Evolutionary conservation across 371 early-diverging fungal genomes (phyloP).

Genomic region (Circinella minor): DNA sequence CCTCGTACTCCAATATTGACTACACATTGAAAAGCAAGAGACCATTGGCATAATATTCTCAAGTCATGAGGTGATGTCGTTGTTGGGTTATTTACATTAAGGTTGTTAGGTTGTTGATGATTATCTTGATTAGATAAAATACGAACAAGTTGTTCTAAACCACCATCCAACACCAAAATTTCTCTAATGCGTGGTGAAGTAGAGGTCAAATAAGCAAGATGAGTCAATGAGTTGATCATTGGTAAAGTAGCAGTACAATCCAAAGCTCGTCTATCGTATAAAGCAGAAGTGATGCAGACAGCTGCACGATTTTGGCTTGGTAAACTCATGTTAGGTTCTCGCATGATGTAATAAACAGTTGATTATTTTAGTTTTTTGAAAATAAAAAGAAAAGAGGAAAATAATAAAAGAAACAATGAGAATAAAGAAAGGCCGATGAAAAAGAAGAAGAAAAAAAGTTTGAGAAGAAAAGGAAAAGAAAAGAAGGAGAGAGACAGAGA

Average conservation of each 20-base stretch:
- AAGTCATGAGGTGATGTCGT: conserved; percentile 53
- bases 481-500: no score
- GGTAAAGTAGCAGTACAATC: conserved; percentile 88
- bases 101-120: neutral
- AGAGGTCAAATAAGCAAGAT: conserved; percentile 84
- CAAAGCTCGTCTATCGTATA: conserved; percentile 63
- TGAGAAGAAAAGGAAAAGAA: no score
- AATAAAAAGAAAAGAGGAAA: neutral
- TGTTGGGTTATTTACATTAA: neutral
- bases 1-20: conserved; percentile 90
- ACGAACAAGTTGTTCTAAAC: conserved; percentile 84
- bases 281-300: conserved; percentile 72
- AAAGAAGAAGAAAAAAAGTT: no score
- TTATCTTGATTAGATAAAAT: conserved; percentile 69
- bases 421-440: no score
- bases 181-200: conserved; percentile 84
- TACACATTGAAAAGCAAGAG: conserved; percentile 83
- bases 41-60: conserved; percentile 79
- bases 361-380: neutral
- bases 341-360: conserved; percentile 50
- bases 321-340: conserved; percentile 82
- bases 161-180: conserved; percentile 86
- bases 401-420: neutral
- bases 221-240: conserved; percentile 86
- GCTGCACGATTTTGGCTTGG: conserved; percentile 79